Evolutionary conservation across 305 asterid species (phyloP), one percentile per base, ranked within the genome.

Genomic region (Solanum hybrid): DNA sequence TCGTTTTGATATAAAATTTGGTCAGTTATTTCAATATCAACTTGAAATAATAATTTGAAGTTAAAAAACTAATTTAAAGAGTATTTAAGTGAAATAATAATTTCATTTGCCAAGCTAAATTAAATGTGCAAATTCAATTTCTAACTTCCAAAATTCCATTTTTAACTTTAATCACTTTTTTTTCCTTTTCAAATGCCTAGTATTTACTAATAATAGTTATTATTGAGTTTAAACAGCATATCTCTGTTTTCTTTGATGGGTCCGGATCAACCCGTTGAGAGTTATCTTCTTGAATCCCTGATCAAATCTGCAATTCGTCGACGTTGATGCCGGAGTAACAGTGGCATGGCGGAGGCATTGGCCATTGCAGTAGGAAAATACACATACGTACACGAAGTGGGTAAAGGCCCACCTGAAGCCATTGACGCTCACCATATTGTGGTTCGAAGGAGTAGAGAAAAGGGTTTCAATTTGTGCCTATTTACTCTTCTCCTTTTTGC

Each of bases 381-480:
- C 91, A 93, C 89, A 83, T 96, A 97, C 88, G 73, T 93, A 85
- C 95, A 93, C 39, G 96, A 95, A 87, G 90, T 86, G 37, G 92
- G 91, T 34, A 93, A 91, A 77, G 93, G 94, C 82, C 91, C 93
- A 5, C 93, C 94, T 24, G 94, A 94, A 90, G 93, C 95, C 92
- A 94, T 96, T 31, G 96, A 95, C 65, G 92, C 94, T 79, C 97
- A 97, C 93, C 97, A 93, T 91, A 91, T 97, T 90, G 45, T 92
- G 41, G 89, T 94, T 82, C 89, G 89, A 83, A 92, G 91, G 90
- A 93, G 91, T 81, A 70, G 84, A 87, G 90, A 61, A 31, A 89
- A 91, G 91, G 84, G 80, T 90, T 93, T 90, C 86, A 65, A 90
- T 89, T 72, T 94, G 75, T 90, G 92, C 91, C 36, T 90, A 51